These are phyloP conservation scores for Apodospora peruviana DNA, from an alignment of 495 filamentous ascomycete genomes.

Conservation along the genomic window DNA sequence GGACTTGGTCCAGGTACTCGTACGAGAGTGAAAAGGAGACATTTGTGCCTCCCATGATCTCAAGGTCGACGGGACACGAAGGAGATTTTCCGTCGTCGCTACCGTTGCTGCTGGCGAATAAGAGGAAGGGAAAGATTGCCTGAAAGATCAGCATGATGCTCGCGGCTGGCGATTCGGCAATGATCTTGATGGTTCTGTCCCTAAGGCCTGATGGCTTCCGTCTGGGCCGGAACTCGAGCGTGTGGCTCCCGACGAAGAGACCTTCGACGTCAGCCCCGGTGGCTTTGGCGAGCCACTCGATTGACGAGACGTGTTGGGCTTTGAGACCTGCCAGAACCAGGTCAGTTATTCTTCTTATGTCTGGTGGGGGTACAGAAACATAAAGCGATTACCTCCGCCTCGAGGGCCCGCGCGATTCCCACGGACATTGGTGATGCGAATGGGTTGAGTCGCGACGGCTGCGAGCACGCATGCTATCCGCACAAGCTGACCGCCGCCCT, in stretches of 20 bases:
- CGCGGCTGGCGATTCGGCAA: constrained; percentile 35
- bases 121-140: constrained; percentile 71
- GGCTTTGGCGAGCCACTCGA: constrained; percentile 58
- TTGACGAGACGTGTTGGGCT: constrained; percentile 64
- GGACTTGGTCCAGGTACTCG: constrained; percentile 73
- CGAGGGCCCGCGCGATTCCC: constrained; percentile 51
- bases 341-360: background rate
- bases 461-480: constrained; percentile 66
- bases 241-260: constrained; percentile 48
- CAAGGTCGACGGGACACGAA: constrained; percentile 42
- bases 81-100: constrained; percentile 8
- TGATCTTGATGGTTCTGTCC: constrained; percentile 37
- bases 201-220: constrained; percentile 31
- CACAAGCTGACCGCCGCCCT: constrained; percentile 81
- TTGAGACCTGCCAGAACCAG: constrained; percentile 55
- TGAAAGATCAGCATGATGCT: constrained; percentile 72
- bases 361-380: background rate
- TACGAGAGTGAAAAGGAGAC: constrained; percentile 63
- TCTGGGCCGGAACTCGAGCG: constrained; percentile 46
- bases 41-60: constrained; percentile 75
- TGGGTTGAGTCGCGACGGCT: constrained; percentile 56
- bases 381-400: constrained; percentile 32
- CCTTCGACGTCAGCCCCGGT: constrained; percentile 56
- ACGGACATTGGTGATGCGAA: constrained; percentile 64
- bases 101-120: constrained; percentile 48